phyloP scores from a whole-genome alignment of 768 basidiomycete genomes.

The Boletus huronensis region DNA sequence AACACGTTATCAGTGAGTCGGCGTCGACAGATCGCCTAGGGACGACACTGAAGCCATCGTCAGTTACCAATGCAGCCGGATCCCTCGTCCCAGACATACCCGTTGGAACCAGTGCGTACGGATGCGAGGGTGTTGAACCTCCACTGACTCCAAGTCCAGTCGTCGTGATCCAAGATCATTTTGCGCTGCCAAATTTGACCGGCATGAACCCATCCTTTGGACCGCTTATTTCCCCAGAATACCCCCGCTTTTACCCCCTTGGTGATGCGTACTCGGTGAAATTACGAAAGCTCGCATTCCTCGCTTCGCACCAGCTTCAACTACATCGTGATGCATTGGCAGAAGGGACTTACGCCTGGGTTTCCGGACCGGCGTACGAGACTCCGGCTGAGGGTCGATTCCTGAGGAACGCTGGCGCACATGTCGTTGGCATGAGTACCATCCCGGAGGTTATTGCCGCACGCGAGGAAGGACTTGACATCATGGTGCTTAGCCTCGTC shows the following conservation, averaged over 20 bases:
- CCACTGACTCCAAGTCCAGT: slow-evolving; percentile 42
- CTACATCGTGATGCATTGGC: slow-evolving; percentile 54
- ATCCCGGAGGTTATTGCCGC: slow-evolving; percentile 86
- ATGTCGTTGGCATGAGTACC: slow-evolving; percentile 94
- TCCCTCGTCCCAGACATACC: slow-evolving; percentile 68
- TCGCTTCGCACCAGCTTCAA: slow-evolving; percentile 60
- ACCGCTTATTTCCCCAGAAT: slow-evolving; percentile 51
- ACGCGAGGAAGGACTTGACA: slow-evolving; percentile 67
- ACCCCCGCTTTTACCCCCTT: slow-evolving; percentile 78
- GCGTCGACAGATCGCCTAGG: not conserved
- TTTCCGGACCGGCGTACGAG: slow-evolving; percentile 87
- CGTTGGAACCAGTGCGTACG: slow-evolving; percentile 75
- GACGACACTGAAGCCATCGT: slow-evolving; percentile 1
- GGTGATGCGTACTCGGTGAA: slow-evolving; percentile 77
- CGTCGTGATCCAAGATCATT: slow-evolving; percentile 80
- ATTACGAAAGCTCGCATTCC: slow-evolving; percentile 70
- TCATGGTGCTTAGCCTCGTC: slow-evolving; percentile 78
- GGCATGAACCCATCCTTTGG: slow-evolving; percentile 82
- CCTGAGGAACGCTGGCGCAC: slow-evolving; percentile 69
- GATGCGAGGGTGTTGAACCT: not conserved
- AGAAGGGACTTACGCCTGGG: slow-evolving; percentile 89
- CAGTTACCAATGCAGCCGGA: slow-evolving; percentile 89
- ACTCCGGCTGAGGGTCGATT: slow-evolving; percentile 84
- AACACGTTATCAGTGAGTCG: slow-evolving; percentile 67
- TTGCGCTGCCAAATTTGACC: slow-evolving; percentile 74